Percentiles rank a stretch among this genome's conserved stretches.
Conservation (phyloP, 768 basidiomycete genomes). For the Rhodosporidiobolus sp. region DNA sequence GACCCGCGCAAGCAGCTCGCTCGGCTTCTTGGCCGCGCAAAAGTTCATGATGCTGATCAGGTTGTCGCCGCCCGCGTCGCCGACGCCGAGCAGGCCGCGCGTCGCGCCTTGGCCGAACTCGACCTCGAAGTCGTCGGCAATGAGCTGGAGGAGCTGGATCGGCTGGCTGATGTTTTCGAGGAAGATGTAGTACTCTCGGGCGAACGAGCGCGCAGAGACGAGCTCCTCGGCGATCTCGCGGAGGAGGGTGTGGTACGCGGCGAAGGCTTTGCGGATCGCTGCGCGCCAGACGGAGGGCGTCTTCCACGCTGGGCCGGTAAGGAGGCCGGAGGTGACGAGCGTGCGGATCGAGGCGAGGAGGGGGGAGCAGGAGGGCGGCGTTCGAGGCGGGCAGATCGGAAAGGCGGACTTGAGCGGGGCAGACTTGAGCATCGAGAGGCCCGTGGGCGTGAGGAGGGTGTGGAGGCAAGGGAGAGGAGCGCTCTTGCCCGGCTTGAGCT, state of each 20-base stretch:
- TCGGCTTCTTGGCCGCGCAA: slow-evolving; percentile 32
- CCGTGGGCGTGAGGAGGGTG: slow-evolving; percentile 35
- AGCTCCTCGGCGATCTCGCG: slow-evolving; percentile 34
- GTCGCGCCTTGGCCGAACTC: slow-evolving; percentile 37
- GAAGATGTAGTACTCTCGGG: slow-evolving; percentile 36
- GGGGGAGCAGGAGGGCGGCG: slow-evolving; percentile 20
- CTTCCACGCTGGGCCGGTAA: slow-evolving; percentile 22
- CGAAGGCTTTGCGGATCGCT: slow-evolving; percentile 33
- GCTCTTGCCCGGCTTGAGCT: slow-evolving; percentile 28
- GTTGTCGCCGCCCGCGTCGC: slow-evolving; percentile 36
- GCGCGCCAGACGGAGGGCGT: slow-evolving; percentile 29
- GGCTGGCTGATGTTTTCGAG: slow-evolving; percentile 39
- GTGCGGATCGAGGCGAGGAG: slow-evolving; percentile 38
- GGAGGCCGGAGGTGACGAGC: slow-evolving; percentile 20
- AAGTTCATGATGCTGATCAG: slow-evolving; percentile 34
- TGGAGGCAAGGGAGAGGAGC: slow-evolving; percentile 33
- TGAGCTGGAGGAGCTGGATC: slow-evolving; percentile 35
- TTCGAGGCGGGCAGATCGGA: slow-evolving; percentile 30
- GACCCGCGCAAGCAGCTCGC: slow-evolving; percentile 30
- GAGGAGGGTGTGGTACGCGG: slow-evolving; percentile 28
- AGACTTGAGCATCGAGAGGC: slow-evolving; percentile 35
- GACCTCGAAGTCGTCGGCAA: slow-evolving; percentile 38
- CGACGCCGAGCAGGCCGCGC: slow-evolving; percentile 32
- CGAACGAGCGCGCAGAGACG: slow-evolving; percentile 21
- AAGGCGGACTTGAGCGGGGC: slow-evolving; percentile 39